Percentiles rank a stretch among this genome's conserved stretches.
These are phyloP conservation scores for Chrysosporium queenslandicum DNA, from an alignment of 2,329 filamentous ascomycete genomes.

Conservation along the genomic window DNA sequence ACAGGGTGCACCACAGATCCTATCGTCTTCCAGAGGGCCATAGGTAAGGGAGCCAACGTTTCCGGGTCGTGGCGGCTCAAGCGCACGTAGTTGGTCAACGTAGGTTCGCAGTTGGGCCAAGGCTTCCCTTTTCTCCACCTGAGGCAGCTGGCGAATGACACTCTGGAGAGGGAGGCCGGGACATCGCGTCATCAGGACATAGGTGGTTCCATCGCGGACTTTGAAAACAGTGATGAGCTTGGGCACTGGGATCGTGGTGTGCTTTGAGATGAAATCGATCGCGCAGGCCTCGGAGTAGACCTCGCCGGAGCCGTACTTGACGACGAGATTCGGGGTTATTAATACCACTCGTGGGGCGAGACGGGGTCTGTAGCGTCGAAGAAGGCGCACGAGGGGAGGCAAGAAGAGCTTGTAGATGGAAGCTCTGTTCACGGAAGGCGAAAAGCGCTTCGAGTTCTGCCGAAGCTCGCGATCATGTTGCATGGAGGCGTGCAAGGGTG, in stretches of 20 bases:
- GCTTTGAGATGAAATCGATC: slow-evolving; percentile 13
- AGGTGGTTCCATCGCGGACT: slow-evolving; percentile 29
- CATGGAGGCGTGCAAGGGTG: slow-evolving; percentile 1
- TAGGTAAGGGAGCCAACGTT: slow-evolving; percentile 17
- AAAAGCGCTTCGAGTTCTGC: background rate
- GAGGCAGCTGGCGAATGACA: slow-evolving; percentile 16
- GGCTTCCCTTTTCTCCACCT: slow-evolving; percentile 7
- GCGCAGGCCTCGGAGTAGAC: background rate
- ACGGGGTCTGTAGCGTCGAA: background rate
- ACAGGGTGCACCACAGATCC: slow-evolving; percentile 21
- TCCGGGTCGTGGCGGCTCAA: slow-evolving; percentile 10
- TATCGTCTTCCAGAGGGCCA: slow-evolving; percentile 23
- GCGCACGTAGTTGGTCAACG: slow-evolving; percentile 16
- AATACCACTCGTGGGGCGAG: slow-evolving; percentile 1
- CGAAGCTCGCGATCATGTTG: background rate
- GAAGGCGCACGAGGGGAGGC: background rate
- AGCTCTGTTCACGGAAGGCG: background rate
- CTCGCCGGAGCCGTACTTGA: background rate
- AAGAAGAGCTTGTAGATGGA: background rate
- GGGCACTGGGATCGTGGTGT: slow-evolving; percentile 40
- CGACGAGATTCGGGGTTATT: slow-evolving; percentile 2
- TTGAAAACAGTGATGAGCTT: slow-evolving; percentile 37
- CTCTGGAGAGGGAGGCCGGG: slow-evolving; percentile 22
- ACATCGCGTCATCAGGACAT: slow-evolving; percentile 41
- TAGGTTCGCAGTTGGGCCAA: slow-evolving; percentile 14